phyloP scores from a whole-genome alignment of 768 basidiomycete genomes.

The Boletus tomentosulus region DNA sequence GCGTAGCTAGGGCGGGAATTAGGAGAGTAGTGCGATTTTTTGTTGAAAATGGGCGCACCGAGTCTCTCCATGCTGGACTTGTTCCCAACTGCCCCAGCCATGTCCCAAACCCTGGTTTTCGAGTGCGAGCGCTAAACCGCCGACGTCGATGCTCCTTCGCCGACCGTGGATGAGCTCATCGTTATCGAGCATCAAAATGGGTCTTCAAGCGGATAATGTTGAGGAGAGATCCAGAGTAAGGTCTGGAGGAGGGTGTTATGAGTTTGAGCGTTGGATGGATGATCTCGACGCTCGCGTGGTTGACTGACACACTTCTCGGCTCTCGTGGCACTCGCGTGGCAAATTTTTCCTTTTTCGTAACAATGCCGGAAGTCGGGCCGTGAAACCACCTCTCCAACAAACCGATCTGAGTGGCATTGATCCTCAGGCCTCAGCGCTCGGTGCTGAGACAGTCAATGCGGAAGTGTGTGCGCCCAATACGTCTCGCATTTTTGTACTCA shows the following conservation, averaged over 20 bases:
- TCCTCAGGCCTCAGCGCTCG: too few relatives aligned
- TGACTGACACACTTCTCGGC: conserved; percentile 31
- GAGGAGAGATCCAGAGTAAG: background rate
- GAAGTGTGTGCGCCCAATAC: background rate
- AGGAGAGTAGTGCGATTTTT: background rate
- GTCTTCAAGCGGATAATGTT: background rate
- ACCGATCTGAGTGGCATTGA: too few relatives aligned
- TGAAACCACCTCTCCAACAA: background rate
- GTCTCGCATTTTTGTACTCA: background rate
- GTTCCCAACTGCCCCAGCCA: conserved; percentile 65
- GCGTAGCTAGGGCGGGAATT: conserved; percentile 51
- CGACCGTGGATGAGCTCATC: conserved; percentile 33
- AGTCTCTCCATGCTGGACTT: conserved; percentile 42
- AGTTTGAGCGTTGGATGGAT: conserved; percentile 17
- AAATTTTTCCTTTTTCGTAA: conserved; percentile 13
- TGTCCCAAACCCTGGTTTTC: conserved; percentile 57
- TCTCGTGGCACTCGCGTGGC: conserved; percentile 36
- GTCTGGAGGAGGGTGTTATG: conserved; percentile 1
- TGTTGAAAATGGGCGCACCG: conserved; percentile 39
- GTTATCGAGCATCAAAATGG: conserved; percentile 23
- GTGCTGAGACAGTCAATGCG: background rate
- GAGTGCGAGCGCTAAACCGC: conserved; percentile 81
- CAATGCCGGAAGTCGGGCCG: conserved; percentile 15
- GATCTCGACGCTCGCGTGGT: conserved; percentile 36
- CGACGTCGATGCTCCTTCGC: conserved; percentile 83